Base-by-base conservation (phyloP, 2,329 filamentous ascomycete genomes). In the Colletotrichum godetiae region DNA sequence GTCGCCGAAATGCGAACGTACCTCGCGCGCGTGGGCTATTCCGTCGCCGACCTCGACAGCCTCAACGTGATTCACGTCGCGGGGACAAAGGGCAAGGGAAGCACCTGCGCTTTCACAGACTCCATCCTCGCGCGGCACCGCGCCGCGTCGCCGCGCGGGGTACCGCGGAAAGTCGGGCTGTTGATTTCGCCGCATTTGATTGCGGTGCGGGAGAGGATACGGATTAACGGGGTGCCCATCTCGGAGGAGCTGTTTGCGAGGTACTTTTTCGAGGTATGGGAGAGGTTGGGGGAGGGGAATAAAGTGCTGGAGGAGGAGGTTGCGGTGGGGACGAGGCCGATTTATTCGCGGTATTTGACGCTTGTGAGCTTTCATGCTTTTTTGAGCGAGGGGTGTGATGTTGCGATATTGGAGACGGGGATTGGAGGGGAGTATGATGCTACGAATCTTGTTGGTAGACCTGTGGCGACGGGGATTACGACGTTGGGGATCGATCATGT, bases 81-180 rank as follows among this genome's bases (percentile, higher is more conserved):
- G 1, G 96, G 96, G 13, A 98, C 95, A 5, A 98, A 98, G 82
- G 96, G 96, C 73, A 98, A 98, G 82, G 95, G 95, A 53, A 97
- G 94, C 2, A 95, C 95, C 0, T 94, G 93, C 76, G 93, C 95
- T 11, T 96, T 95, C 81, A 89, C 95, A 24, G 94, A 95, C 15
- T 92, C 92, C 2, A 94, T 97, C 75, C 86, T 98, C 57, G 82
- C 68, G 74, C 78, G 76, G 68, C 52, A 74, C 58, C 67, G 67
- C 46, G 60, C 67, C 2, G 8, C 37, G 8, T 72, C 69, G 12
- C 46, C 72, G 0, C 67, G 63, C 77, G 67, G 80, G 62, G 62
- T 76, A 73, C 74, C 82, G 75, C 71, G 84, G 75, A 73, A 82
- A 81, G 82, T 97, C 31, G 95, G 95, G 52, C 91, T 95, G 1